Conservation (phyloP, 495 filamentous ascomycete genomes). For the Aspergillus bridgeri region DNA sequence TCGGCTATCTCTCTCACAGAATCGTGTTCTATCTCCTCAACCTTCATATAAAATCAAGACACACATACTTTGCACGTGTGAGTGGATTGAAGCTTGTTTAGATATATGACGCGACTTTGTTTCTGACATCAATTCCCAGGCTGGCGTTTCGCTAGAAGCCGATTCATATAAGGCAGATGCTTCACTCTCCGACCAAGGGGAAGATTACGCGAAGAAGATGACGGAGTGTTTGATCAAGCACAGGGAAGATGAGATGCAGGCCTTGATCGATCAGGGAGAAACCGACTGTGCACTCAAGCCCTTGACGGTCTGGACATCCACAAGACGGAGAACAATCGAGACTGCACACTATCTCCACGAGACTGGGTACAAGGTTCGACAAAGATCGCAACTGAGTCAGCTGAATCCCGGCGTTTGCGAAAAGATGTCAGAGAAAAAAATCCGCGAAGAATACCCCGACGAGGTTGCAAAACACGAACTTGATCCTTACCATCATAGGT, state of each 20-base stretch:
- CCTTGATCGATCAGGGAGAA: conserved; percentile 64
- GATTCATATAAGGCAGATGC: conserved; percentile 90
- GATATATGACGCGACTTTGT: background rate
- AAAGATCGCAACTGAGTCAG: conserved; percentile 93
- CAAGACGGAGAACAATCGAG: conserved; percentile 81
- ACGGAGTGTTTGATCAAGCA: conserved; percentile 75
- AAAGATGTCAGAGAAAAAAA: conserved; percentile 77
- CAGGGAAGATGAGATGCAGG: conserved; percentile 73
- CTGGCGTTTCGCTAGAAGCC: conserved; percentile 66
- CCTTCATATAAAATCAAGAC: conserved; percentile 88
- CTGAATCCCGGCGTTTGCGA: conserved; percentile 95
- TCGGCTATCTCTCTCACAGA: conserved; percentile 90
- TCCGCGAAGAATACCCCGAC: conserved; percentile 76
- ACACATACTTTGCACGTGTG: conserved; percentile 90
- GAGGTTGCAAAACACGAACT: conserved; percentile 90
- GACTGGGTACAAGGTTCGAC: conserved; percentile 77
- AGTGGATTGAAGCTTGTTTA: conserved; percentile 18
- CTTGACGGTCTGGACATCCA: conserved; percentile 92
- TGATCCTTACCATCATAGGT: conserved; percentile 96
- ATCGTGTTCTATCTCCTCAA: conserved; percentile 99
- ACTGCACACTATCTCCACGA: conserved; percentile 79
- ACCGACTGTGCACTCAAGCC: conserved; percentile 67
- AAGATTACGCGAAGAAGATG: conserved; percentile 86
- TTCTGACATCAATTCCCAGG: conserved; percentile 27
- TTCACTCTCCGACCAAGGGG: conserved; percentile 74